These are phyloP conservation scores for Diddensiella santjacobensis DNA, from an alignment of 805 yeast species.

Conservation along the genomic window DNA sequence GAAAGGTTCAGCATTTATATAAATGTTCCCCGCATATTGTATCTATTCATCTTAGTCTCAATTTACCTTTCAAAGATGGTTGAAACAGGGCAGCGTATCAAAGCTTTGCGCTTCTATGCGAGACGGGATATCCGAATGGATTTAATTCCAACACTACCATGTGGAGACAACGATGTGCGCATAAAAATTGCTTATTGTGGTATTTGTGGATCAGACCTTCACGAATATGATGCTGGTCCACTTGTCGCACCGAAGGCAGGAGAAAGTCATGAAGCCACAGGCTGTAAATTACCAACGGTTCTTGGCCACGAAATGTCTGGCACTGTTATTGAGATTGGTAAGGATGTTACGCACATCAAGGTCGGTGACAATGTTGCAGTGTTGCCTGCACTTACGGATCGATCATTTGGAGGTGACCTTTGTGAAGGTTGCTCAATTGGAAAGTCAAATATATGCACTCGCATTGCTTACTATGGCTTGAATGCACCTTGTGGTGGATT, in stretches of 20 bases:
- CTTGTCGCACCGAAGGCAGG: constrained; percentile 40
- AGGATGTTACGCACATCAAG: constrained; percentile 34
- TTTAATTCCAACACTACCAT: not conserved
- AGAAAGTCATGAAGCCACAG: constrained; percentile 31
- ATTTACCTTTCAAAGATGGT: too few relatives aligned
- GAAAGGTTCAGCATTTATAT: too few relatives aligned
- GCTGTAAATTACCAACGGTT: constrained; percentile 40
- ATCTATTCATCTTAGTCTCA: too few relatives aligned
- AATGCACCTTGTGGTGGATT: constrained; percentile 57
- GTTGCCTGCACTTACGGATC: constrained; percentile 4
- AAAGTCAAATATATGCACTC: constrained; percentile 45
- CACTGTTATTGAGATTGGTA: constrained; percentile 43
- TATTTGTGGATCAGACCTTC: constrained; percentile 61
- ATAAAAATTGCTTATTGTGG: constrained; percentile 51
- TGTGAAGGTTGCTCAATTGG: constrained; percentile 53
- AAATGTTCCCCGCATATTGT: too few relatives aligned
- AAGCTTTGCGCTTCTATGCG: constrained; percentile 1
- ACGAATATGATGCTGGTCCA: constrained; percentile 56
- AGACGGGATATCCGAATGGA: not conserved
- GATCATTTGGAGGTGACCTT: constrained; percentile 13
- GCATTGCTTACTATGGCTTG: constrained; percentile 47
- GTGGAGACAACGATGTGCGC: constrained; percentile 40
- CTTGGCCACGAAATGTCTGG: constrained; percentile 58
- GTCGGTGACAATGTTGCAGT: constrained; percentile 8
- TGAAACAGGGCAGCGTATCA: not conserved